Conservation (phyloP, 2,329 filamentous ascomycete genomes). For the Verticillium albo-atrum region DNA sequence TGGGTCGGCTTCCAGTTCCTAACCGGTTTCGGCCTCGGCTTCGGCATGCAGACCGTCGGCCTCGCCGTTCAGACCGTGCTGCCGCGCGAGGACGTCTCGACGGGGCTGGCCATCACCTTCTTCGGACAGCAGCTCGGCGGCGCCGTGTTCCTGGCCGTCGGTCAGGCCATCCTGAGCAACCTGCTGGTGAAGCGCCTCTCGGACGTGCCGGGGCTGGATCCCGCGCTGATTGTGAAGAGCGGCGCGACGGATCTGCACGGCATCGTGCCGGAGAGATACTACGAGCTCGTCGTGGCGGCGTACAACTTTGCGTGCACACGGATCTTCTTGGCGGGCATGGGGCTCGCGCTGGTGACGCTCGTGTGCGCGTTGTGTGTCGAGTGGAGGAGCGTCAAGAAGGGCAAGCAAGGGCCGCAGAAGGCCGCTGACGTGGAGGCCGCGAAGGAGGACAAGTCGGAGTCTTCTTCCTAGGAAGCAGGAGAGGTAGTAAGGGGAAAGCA, state of each 20-base stretch:
- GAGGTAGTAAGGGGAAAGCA: not conserved
- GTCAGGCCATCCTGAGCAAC: constrained; percentile 47
- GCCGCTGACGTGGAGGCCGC: not conserved
- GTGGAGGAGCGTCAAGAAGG: constrained; percentile 52
- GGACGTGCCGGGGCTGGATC: constrained; percentile 28
- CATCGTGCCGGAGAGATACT: constrained; percentile 19
- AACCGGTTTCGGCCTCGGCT: constrained; percentile 35
- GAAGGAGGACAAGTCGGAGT: not conserved
- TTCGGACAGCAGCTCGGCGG: constrained; percentile 39
- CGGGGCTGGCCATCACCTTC: constrained; percentile 39
- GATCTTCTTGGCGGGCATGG: constrained; percentile 38
- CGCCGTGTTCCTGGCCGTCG: constrained; percentile 46
- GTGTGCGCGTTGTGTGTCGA: constrained; percentile 39
- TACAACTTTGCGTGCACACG: constrained; percentile 40
- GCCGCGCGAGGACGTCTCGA: constrained; percentile 34
- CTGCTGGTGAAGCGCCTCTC: constrained; percentile 33
- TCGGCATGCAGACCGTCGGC: constrained; percentile 37
- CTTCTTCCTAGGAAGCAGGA: not conserved
- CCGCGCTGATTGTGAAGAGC: constrained; percentile 21
- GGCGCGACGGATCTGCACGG: constrained; percentile 18
- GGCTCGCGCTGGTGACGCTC: constrained; percentile 37
- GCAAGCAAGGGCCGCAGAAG: not conserved
- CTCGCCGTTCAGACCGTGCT: constrained; percentile 43
- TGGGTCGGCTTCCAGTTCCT: constrained; percentile 44
- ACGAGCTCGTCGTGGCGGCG: constrained; percentile 29